Conservation (phyloP, 139 green algal species). For the Microglena sp. region DNA sequence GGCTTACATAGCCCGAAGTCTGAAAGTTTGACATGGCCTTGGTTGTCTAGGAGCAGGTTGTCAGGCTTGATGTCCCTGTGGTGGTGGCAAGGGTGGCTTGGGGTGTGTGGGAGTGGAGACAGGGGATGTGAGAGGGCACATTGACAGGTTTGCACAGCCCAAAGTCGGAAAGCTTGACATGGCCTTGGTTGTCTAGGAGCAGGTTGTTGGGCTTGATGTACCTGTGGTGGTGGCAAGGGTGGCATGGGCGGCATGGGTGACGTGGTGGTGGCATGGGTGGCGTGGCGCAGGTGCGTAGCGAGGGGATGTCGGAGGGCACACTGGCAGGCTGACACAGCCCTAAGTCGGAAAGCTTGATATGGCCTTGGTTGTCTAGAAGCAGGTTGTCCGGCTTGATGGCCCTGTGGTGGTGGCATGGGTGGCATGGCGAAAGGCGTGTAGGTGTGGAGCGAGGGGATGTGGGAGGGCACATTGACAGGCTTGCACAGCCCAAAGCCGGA, state of each 20-base stretch:
- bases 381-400: slow-evolving; percentile 99
- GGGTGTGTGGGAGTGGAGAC: not conserved
- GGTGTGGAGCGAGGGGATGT: not conserved
- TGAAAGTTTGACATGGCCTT: slow-evolving; percentile 88
- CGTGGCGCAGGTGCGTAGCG: not conserved
- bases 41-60: slow-evolving; percentile 83
- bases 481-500: slow-evolving; percentile 96
- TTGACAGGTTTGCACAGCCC: slow-evolving; percentile 94
- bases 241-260: not conserved
- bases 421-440: no score
- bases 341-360: slow-evolving; percentile 98
- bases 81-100: not conserved
- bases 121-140: no score
- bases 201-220: slow-evolving; percentile 98
- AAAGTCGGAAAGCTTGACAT: slow-evolving; percentile 97
- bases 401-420: slow-evolving; percentile 21
- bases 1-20: slow-evolving; percentile 99
- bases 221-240: slow-evolving; percentile 18
- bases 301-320: not conserved
- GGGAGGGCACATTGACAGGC: slow-evolving; percentile 58
- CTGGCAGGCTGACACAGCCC: slow-evolving; percentile 90
- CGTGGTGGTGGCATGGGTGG: not conserved
- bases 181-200: slow-evolving; percentile 72
- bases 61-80: slow-evolving; percentile 93
- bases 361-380: slow-evolving; percentile 72